Evolutionary conservation across 2,329 filamentous ascomycete genomes (phyloP), one percentile per base, ranked within the genome.

Genomic region (Alternaria arbusti): DNA sequence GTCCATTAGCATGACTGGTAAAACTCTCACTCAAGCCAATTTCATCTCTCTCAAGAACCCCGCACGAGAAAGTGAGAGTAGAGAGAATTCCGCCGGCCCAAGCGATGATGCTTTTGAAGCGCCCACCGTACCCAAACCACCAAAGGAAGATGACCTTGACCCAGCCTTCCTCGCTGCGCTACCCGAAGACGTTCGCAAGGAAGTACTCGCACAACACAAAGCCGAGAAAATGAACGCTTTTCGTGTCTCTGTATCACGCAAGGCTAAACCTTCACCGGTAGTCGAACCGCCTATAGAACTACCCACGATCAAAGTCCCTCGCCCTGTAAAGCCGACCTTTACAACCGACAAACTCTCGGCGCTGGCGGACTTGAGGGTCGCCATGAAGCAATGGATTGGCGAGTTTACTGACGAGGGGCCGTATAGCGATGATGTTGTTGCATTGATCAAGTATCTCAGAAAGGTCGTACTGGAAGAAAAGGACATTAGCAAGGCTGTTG

Each of bases 101-200:
- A 76, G 74, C 1, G 66, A 74, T 10, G 60, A 69, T 6, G 68
- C 82, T 17, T 68, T 74, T 47, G 63, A 65, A 6, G 72, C 74
- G 8, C 61, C 67, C 12, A 36, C 22, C 9, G 28, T 56, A 17
- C 28, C 43, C 12, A 23, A 20, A 9, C 17, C 25, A 12, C 36
- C 17, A 15, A 51, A 57, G 26, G 54, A 61, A 15, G 72, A 72
- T 17, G 74, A 71, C 2, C 69, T 78, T 4, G 77, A 80, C 61
- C 83, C 87, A 0, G 89, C 90, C 0, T 94, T 97, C 73, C 88
- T 98, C 3, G 88, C 90, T 1, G 93, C 94, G 15, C 84, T 98
- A 1, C 95, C 95, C 0, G 89, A 91, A 68, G 92, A 97, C 50
- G 36, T 79, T 22, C 68, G 76, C 32, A 56, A 59, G 15, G 94